These are phyloP conservation scores for Ballota nigra DNA, from an alignment of 257 asterid genomes.

Conservation along the genomic window DNA sequence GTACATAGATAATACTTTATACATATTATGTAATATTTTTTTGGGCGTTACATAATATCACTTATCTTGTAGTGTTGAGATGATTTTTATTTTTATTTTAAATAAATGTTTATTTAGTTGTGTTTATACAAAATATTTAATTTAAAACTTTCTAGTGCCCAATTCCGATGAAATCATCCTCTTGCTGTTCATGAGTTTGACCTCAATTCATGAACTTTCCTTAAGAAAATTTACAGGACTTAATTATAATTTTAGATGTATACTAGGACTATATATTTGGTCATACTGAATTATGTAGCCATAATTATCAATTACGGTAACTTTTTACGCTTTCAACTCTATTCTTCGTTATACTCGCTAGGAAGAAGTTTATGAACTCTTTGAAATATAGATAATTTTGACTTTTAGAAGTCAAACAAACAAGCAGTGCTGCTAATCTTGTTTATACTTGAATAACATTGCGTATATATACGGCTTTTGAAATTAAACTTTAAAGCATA, in stretches of 20 bases:
- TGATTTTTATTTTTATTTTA: too few relatives aligned
- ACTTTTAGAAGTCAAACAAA: background rate
- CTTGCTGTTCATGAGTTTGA: background rate
- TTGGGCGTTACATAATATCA: too few relatives aligned
- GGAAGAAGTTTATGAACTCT: background rate
- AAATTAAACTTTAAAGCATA: background rate
- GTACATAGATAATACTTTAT: too few relatives aligned
- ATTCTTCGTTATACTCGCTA: background rate
- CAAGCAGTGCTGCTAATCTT: background rate
- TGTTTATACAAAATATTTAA: background rate
- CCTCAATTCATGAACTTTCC: background rate
- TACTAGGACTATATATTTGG: background rate
- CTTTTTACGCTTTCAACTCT: background rate
- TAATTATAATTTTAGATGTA: background rate
- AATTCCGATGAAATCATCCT: background rate
- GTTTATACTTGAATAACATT: background rate
- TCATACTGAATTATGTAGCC: background rate
- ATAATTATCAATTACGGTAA: background rate
- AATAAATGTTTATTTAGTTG: background rate
- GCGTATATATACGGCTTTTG: background rate
- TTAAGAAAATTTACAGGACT: background rate
- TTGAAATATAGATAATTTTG: background rate
- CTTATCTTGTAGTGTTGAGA: too few relatives aligned
- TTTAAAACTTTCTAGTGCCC: background rate
- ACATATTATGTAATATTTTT: too few relatives aligned